Percentiles rank a stretch among this genome's conserved stretches.
Conservation (phyloP, 202 grass and related monocot species). For the Zizania palustris region DNA sequence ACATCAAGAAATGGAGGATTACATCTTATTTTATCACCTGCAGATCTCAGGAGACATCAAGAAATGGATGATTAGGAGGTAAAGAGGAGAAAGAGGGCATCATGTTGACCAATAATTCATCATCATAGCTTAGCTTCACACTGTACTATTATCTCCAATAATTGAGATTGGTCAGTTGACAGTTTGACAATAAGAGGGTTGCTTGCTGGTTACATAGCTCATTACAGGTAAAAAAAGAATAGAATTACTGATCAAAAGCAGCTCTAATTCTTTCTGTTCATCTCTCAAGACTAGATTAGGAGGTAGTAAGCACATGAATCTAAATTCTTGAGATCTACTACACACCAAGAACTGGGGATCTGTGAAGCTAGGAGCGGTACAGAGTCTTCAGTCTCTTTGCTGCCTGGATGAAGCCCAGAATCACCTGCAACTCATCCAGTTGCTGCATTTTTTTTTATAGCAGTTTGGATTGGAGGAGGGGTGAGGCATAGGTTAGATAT, state of each 20-base stretch:
- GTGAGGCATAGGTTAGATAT: slow-evolving; percentile 19
- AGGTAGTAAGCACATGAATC: slow-evolving; percentile 26
- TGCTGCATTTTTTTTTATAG: slow-evolving; percentile 53
- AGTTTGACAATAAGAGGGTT: neutral
- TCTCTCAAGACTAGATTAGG: slow-evolving; percentile 26
- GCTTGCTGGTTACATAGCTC: slow-evolving; percentile 18
- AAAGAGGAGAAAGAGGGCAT: neutral
- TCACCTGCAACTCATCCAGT: slow-evolving; percentile 93
- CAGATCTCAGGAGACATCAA: neutral
- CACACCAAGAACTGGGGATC: slow-evolving; percentile 9
- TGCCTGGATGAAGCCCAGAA: slow-evolving; percentile 70
- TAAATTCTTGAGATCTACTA: slow-evolving; percentile 36
- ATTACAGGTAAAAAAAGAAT: slow-evolving; percentile 53
- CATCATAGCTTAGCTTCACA: slow-evolving; percentile 41
- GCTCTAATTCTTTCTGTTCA: slow-evolving; percentile 39
- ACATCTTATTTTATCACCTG: neutral
- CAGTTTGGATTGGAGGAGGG: slow-evolving; percentile 43
- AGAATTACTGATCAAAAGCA: slow-evolving; percentile 40
- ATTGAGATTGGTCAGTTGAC: slow-evolving; percentile 29
- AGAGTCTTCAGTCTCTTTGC: slow-evolving; percentile 72
- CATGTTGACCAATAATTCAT: slow-evolving; percentile 33
- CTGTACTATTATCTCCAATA: slow-evolving; percentile 46
- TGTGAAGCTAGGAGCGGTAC: slow-evolving; percentile 38
- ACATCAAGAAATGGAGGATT: too few relatives aligned
- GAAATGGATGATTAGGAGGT: neutral